Percentiles rank a stretch among this genome's conserved stretches.
phyloP scores from a whole-genome alignment of 1,139 yeast species.

The Zygoascus meyerae region DNA sequence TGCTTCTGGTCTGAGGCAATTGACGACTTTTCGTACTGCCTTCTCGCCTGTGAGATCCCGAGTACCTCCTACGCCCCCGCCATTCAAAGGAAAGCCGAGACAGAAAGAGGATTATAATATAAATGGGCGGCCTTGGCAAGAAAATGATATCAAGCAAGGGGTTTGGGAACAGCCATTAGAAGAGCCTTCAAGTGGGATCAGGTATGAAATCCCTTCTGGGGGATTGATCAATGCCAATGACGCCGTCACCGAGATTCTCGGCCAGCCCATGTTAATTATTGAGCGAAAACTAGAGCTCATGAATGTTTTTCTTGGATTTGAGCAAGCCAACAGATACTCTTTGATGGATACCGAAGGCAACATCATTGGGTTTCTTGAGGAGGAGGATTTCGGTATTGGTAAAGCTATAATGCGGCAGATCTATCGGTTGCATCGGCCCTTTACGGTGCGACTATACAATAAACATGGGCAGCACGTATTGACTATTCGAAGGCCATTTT shows the following conservation, averaged over 20 bases:
- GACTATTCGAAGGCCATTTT: conserved; percentile 67
- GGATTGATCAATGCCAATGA: conserved; percentile 44
- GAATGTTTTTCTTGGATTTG: conserved; percentile 83
- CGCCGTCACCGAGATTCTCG: conserved; percentile 51
- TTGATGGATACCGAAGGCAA: conserved; percentile 70
- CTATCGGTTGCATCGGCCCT: conserved; percentile 79
- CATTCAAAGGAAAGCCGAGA: not conserved
- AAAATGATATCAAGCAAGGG: too few relatives aligned
- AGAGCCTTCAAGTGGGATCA: too few relatives aligned
- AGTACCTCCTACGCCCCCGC: conserved; percentile 11
- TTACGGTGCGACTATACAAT: conserved; percentile 75
- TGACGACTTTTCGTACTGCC: not conserved
- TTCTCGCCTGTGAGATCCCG: conserved; percentile 7
- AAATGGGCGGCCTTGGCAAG: too few relatives aligned
- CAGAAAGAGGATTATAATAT: not conserved
- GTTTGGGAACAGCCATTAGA: too few relatives aligned
- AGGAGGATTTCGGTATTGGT: conserved; percentile 65
- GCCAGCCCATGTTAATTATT: conserved; percentile 77
- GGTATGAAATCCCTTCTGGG: conserved; percentile 14
- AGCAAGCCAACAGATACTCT: conserved; percentile 77
- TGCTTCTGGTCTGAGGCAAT: not conserved
- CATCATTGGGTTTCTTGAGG: conserved; percentile 74
- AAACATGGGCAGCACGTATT: conserved; percentile 60
- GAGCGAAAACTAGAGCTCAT: conserved; percentile 84
- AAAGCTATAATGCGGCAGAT: conserved; percentile 75